Evolutionary conservation across 495 filamentous ascomycete genomes (phyloP).

Genomic region (Neurospora sp.): DNA sequence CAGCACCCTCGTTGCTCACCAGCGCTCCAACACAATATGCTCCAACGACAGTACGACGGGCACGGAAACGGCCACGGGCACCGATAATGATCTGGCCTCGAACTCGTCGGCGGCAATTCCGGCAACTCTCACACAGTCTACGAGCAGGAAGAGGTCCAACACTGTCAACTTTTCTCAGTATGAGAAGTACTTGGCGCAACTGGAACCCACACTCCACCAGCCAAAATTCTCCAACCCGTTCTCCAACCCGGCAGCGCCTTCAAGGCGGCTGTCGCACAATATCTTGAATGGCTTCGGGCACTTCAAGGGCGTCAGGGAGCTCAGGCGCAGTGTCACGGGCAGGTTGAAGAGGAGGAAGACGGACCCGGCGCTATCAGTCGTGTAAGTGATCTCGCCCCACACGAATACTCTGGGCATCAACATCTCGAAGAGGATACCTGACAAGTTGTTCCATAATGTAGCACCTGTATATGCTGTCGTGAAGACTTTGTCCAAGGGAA

Average conservation of each 20-base stretch:
- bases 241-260: constrained; percentile 6
- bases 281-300: constrained; percentile 20
- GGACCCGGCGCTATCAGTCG: constrained; percentile 15
- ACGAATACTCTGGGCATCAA: neutral
- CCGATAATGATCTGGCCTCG: neutral
- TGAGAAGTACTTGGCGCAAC: constrained; percentile 38
- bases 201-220: constrained; percentile 29
- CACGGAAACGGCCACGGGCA: neutral
- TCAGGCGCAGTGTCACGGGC: constrained; percentile 31
- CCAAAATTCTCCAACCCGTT: constrained; percentile 23
- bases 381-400: constrained; percentile 20
- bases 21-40: neutral
- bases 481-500: constrained; percentile 34
- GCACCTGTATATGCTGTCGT: constrained; percentile 43
- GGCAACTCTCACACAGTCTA: constrained; percentile 11
- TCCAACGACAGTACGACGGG: neutral
- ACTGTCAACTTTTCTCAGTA: constrained; percentile 42
- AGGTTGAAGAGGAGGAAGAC: constrained; percentile 25
- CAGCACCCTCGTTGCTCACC: neutral
- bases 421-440: neutral
- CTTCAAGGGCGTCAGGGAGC: constrained; percentile 27
- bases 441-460: constrained; percentile 16
- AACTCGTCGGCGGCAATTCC: constrained; percentile 10
- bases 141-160: constrained; percentile 26
- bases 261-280: constrained; percentile 14